Conservation (phyloP, 176 grass and related monocot genomes). For the Aegilops umbellulata region DNA sequence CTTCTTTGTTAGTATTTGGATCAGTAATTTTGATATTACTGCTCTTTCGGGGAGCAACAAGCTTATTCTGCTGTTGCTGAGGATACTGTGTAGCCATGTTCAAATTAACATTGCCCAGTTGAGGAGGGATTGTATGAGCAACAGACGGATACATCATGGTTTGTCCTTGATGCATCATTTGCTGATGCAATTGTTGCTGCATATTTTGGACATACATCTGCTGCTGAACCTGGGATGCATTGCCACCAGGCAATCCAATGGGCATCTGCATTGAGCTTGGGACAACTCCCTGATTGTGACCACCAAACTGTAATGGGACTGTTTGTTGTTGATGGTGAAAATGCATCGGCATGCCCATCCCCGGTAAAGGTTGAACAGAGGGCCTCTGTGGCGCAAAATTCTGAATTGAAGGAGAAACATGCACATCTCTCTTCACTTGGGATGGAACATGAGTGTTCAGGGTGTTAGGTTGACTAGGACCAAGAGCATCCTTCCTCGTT, state of each 20-base stretch:
- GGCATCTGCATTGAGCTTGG: constrained; percentile 79
- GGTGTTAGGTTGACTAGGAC: constrained; percentile 44
- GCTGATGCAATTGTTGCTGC: constrained; percentile 70
- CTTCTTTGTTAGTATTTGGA: constrained; percentile 80
- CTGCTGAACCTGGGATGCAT: constrained; percentile 58
- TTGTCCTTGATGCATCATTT: constrained; percentile 82
- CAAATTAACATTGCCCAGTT: constrained; percentile 46
- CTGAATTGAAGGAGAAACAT: constrained; percentile 27
- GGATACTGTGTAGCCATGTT: constrained; percentile 57
- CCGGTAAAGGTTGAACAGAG: constrained; percentile 38
- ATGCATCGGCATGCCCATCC: constrained; percentile 39
- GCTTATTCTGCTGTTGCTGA: constrained; percentile 58
- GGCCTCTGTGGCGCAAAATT: constrained; percentile 41
- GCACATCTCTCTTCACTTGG: constrained; percentile 49
- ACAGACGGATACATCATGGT: constrained; percentile 52
- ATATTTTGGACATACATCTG: constrained; percentile 54
- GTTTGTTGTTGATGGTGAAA: constrained; percentile 53
- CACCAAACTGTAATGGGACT: constrained; percentile 70
- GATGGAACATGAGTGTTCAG: constrained; percentile 35
- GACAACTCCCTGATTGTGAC: constrained; percentile 57
- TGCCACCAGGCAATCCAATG: constrained; percentile 60
- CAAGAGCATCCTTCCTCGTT: constrained; percentile 39
- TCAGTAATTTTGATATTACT: constrained; percentile 82
- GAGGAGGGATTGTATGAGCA: constrained; percentile 58
- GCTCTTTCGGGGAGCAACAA: constrained; percentile 51